phyloP scores from a whole-genome alignment of 2,329 filamentous ascomycete species.

The Ambrosiella xylebori region DNA sequence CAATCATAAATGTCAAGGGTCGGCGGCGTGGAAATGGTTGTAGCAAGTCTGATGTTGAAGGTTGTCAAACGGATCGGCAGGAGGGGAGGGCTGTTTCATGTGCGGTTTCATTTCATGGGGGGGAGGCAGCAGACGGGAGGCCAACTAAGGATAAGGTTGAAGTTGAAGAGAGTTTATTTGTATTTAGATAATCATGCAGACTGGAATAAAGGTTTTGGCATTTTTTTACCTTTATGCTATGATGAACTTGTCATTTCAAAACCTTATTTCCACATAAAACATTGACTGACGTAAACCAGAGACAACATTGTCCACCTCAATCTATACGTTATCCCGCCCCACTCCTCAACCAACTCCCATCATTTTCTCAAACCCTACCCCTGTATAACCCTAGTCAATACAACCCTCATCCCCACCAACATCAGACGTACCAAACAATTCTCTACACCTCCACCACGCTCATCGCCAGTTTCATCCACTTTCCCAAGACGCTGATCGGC shows the following conservation, averaged over 20 bases:
- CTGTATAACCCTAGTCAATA: neutral
- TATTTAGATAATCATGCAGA: too few relatives aligned
- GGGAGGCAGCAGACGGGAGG: neutral
- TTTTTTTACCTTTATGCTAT: too few relatives aligned
- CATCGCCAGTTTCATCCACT: neutral
- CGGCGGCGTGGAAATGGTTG: neutral
- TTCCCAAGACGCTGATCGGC: too few relatives aligned
- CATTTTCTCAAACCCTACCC: neutral
- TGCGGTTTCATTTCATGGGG: neutral
- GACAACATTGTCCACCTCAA: neutral
- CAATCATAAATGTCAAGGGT: too few relatives aligned
- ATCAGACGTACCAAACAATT: neutral
- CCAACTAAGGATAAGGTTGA: neutral
- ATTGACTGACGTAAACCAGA: neutral
- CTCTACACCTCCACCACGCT: neutral
- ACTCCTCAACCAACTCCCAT: neutral
- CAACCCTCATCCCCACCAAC: neutral
- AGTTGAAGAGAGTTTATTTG: too few relatives aligned
- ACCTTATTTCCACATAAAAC: too few relatives aligned
- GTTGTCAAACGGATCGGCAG: neutral
- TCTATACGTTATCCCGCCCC: neutral
- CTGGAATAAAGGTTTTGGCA: too few relatives aligned
- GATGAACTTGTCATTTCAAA: too few relatives aligned
- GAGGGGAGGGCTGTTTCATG: neutral
- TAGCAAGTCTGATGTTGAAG: neutral